Evolutionary conservation across 1,284 basidiomycete species (phyloP).

Genomic region (Trichosporon sp.): DNA sequence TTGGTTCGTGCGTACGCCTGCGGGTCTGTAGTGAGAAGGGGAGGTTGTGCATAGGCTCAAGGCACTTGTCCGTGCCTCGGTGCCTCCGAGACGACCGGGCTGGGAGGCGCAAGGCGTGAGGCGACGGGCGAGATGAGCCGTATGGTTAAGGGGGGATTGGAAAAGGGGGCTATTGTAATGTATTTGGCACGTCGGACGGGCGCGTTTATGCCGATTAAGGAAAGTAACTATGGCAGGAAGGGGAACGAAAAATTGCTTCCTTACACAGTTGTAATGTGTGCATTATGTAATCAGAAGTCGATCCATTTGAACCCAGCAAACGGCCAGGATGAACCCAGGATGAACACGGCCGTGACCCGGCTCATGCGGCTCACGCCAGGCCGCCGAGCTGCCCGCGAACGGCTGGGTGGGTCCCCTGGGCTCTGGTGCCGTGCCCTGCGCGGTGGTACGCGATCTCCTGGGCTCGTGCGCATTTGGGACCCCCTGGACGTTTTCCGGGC

Average conservation of each 20-base stretch:
- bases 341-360: not conserved
- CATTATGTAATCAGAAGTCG: not conserved
- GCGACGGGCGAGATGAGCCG: not conserved
- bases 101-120: not conserved
- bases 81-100: not conserved
- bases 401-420: not conserved
- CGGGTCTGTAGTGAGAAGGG: not conserved
- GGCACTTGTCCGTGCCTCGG: not conserved
- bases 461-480: not conserved
- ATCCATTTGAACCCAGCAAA: not conserved
- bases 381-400: not conserved
- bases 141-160: not conserved
- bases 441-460: not conserved
- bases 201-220: conserved; percentile 1
- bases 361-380: not conserved
- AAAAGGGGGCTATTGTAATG: not conserved
- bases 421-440: not conserved
- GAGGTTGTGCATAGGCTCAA: not conserved
- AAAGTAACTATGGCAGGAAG: not conserved
- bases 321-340: not conserved
- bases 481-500: not conserved
- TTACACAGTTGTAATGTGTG: not conserved
- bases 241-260: not conserved
- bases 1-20: not conserved
- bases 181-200: not conserved